A percentile compares a stretch with the other conserved stretches of the same genome.
These are phyloP conservation scores for Heliosperma pusillum DNA, from an alignment of 148 eudicot species.

Conservation along the genomic window DNA sequence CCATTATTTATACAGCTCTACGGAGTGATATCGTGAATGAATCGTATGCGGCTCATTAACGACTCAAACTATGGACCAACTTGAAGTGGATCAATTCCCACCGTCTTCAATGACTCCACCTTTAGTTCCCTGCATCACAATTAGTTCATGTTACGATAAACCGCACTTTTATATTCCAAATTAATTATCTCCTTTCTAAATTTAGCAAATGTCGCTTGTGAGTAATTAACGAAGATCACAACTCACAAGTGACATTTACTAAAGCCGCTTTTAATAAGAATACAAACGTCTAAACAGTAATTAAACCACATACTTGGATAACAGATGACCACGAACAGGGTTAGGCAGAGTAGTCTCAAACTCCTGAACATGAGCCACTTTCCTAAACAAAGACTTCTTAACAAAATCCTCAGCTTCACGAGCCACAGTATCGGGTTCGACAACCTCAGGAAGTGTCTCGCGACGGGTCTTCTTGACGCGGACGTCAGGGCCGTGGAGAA, in stretches of 20 bases:
- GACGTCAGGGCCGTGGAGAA: constrained; percentile 43
- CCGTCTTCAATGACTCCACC: constrained; percentile 28
- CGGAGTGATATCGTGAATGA: no score
- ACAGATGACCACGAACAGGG: constrained; percentile 26
- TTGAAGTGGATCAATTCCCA: constrained; percentile 18
- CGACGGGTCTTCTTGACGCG: constrained; percentile 44
- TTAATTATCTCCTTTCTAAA: no score
- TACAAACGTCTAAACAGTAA: not conserved
- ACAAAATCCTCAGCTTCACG: constrained; percentile 41
- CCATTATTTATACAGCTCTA: no score
- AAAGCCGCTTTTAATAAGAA: not conserved
- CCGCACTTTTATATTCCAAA: no score
- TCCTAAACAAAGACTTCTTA: constrained; percentile 52
- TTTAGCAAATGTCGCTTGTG: not conserved
- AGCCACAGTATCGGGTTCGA: constrained; percentile 47
- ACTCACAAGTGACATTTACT: not conserved
- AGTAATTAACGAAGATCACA: no score
- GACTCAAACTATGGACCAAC: not conserved
- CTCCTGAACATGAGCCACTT: constrained; percentile 51
- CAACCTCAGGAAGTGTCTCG: constrained; percentile 58
- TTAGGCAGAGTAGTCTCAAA: constrained; percentile 20
- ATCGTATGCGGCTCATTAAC: no score
- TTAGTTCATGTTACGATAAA: not conserved
- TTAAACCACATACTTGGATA: constrained; percentile 18
- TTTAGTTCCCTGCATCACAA: constrained; percentile 18